phyloP scores from a whole-genome alignment of 2,329 filamentous ascomycete species.

The Tolypocladium sp. region DNA sequence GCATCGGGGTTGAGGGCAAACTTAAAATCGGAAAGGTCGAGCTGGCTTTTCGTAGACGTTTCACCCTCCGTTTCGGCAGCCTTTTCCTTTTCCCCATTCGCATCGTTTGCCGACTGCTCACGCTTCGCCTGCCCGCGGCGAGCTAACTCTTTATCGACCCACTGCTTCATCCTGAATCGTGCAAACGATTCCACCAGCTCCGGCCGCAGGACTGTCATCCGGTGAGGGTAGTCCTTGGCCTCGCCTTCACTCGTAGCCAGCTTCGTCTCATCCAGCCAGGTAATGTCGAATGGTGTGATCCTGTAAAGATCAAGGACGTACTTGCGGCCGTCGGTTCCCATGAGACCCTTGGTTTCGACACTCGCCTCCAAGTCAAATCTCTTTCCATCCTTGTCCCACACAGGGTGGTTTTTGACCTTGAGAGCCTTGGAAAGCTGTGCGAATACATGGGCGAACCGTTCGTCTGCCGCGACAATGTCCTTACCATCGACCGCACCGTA shows the following conservation, averaged over 20 bases:
- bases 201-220: constrained; percentile 87
- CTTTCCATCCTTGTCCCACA: constrained; percentile 95
- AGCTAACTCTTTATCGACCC: constrained; percentile 70
- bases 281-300: constrained; percentile 82
- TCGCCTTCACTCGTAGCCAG: constrained; percentile 32
- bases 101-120: constrained; percentile 22
- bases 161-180: constrained; percentile 79
- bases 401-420: constrained; percentile 86
- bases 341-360: constrained; percentile 94
- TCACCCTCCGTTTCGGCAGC: constrained; percentile 26
- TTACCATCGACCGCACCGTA: constrained; percentile 97
- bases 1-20: constrained; percentile 91
- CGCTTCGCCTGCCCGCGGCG: constrained; percentile 36
- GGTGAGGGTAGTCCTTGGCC: constrained; percentile 68
- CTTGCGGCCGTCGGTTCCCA: constrained; percentile 92
- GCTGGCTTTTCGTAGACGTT: constrained; percentile 41
- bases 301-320: constrained; percentile 97
- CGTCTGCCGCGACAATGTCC: constrained; percentile 84
- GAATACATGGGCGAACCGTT: constrained; percentile 76
- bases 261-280: constrained; percentile 75
- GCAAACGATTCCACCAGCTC: constrained; percentile 85
- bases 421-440: constrained; percentile 85
- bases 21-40: constrained; percentile 80
- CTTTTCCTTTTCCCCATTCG: constrained; percentile 23
- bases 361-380: constrained; percentile 88